phyloP scores from a whole-genome alignment of 352 stramenopile species.

The Pythium brachiatum region DNA sequence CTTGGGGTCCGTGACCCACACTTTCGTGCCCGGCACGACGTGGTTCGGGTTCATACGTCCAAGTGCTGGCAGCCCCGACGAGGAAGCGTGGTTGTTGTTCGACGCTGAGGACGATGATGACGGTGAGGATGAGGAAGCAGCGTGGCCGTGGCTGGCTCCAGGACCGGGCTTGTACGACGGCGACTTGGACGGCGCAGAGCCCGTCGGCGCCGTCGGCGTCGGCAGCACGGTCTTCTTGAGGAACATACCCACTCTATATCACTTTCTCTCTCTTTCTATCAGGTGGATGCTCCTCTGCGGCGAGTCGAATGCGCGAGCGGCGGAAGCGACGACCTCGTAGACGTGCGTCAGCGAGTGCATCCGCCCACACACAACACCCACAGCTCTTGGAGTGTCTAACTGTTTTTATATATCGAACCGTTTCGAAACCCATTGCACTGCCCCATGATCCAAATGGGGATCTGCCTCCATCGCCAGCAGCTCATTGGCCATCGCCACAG shows the following conservation, averaged over 20 bases:
- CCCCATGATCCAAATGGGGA: not conserved
- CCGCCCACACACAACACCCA: not conserved
- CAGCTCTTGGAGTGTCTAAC: not conserved
- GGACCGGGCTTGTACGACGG: slow-evolving; percentile 16
- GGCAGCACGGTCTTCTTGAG: slow-evolving; percentile 22
- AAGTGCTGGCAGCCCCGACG: slow-evolving; percentile 25
- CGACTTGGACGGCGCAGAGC: slow-evolving; percentile 22
- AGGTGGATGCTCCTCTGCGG: not conserved
- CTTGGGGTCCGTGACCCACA: slow-evolving; percentile 75
- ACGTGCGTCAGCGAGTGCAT: not conserved
- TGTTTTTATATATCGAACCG: not conserved
- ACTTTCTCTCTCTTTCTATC: not conserved
- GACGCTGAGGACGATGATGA: not conserved
- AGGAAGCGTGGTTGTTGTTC: slow-evolving; percentile 6
- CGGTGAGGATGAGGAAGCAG: too few relatives aligned
- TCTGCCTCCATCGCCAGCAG: not conserved
- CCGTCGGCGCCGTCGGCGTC: slow-evolving; percentile 8
- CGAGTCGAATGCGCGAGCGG: not conserved
- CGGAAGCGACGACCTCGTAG: not conserved
- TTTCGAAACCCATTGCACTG: not conserved
- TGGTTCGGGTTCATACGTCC: slow-evolving; percentile 52
- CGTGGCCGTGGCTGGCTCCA: slow-evolving; percentile 2
- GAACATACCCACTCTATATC: slow-evolving; percentile 13
- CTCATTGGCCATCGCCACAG: not conserved
- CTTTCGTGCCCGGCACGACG: slow-evolving; percentile 50